A percentile compares a stretch with the other conserved stretches of the same genome.
Evolutionary conservation across 129 eudicot genomes (phyloP).

Genomic region (Erigeron canadensis): DNA sequence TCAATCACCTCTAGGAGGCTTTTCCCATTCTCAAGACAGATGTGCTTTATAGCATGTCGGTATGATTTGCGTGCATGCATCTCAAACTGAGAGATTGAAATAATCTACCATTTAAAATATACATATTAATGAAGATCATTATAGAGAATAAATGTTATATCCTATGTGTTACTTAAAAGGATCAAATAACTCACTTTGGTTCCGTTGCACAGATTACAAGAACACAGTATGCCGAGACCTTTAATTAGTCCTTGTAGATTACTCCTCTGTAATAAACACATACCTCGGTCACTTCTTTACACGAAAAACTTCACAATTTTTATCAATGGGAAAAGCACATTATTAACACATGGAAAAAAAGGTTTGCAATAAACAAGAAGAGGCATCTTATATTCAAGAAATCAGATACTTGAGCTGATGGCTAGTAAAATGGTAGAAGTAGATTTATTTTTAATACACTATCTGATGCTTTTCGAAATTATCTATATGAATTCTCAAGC

Average conservation of each 20-base stretch:
- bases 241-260: slow-evolving; percentile 62
- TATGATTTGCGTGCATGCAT: slow-evolving; percentile 77
- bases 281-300: slow-evolving; percentile 9
- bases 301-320: slow-evolving; percentile 1
- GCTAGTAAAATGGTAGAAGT: neutral
- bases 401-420: neutral
- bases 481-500: neutral
- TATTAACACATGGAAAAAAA: neutral
- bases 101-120: slow-evolving; percentile 48
- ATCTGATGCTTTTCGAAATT: slow-evolving; percentile 3
- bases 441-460: neutral
- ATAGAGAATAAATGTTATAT: slow-evolving; percentile 3
- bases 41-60: slow-evolving; percentile 75
- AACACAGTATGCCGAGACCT: slow-evolving; percentile 78
- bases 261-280: slow-evolving; percentile 44
- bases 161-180: neutral
- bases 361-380: neutral
- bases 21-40: slow-evolving; percentile 84
- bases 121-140: slow-evolving; percentile 7
- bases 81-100: slow-evolving; percentile 81
- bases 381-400: neutral
- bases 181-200: slow-evolving; percentile 49
- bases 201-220: slow-evolving; percentile 74
- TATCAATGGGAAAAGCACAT: slow-evolving; percentile 14
- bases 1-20: slow-evolving; percentile 75